Base-by-base conservation (phyloP, 2,329 filamentous ascomycete genomes). In the Aureobasidium leucospermi region DNA sequence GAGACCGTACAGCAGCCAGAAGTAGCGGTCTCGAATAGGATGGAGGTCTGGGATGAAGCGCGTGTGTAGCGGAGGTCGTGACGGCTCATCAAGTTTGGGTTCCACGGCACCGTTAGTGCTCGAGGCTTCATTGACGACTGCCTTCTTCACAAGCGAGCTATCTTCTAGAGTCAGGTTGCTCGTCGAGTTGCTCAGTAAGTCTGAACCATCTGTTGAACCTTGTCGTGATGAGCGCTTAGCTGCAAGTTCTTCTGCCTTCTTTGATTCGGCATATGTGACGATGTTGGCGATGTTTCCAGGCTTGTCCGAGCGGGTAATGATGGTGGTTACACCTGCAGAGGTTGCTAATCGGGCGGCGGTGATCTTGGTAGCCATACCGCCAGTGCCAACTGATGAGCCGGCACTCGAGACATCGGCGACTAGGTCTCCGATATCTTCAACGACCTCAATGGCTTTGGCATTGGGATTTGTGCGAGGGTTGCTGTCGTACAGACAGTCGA, bases 351-450 rank as follows among this genome's bases (percentile, higher is more conserved):
- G 85, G 29, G 94, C 94, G 57, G 94, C 94, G 29, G 95, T 86
- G 66, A 99, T 96, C 77, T 99, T 99, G 61, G 94, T 99, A 64
- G 88, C 87, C 94, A 99, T 99, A 46, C 94, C 94, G 19, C 94
- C 94, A 1, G 94, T 99, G 23, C 94, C 94, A 15, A 99, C 77
- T 4, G 88, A 81, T 2, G 91, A 96, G 4, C 94, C 94, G 23
- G 90, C 89, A 32, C 88, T 90, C 2, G 92, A 96, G 6, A 96
- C 91, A 74, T 99, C 94, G 2, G 89, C 94, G 61, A 88, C 84
- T 19, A 99, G 79, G 4, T 85, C 81, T 0, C 84, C 80, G 62
- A 99, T 96, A 69, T 99, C 91, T 58, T 94, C 87, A 1, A 99
- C 91, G 1, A 96, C 88, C 69, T 95, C 88, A 61, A 99, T 97